phyloP scores from a whole-genome alignment of 768 basidiomycete species.

The Macrocybe gigantea region DNA sequence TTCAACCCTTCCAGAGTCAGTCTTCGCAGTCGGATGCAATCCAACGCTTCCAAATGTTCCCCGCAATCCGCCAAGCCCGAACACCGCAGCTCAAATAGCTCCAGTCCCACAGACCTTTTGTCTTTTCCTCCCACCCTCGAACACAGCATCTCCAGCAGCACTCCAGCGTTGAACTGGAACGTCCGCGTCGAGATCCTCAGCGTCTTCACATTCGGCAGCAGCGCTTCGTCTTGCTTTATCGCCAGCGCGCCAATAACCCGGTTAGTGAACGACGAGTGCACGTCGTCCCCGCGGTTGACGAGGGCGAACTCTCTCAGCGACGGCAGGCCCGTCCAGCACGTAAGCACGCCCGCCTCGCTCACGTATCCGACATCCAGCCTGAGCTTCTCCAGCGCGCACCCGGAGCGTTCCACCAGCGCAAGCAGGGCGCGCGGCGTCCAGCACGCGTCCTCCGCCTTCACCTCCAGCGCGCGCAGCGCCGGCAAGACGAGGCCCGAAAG shows the following conservation, averaged over 20 bases:
- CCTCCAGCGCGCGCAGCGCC: conserved; percentile 4
- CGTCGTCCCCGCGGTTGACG: conserved; percentile 4
- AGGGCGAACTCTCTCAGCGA: conserved; percentile 2
- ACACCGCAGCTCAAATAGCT: neutral
- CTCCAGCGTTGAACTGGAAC: conserved; percentile 1
- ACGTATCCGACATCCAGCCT: conserved; percentile 5
- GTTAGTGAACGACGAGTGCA: conserved; percentile 6
- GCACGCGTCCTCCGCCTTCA: conserved; percentile 1
- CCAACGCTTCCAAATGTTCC: neutral
- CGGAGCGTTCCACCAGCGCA: neutral
- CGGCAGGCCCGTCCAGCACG: conserved; percentile 5
- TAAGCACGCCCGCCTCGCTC: neutral
- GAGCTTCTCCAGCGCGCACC: conserved; percentile 4
- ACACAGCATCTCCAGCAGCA: conserved; percentile 5
- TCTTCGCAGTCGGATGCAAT: conserved; percentile 1
- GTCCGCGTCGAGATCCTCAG: conserved; percentile 6
- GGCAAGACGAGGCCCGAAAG: conserved; percentile 1
- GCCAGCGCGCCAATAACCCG: conserved; percentile 1
- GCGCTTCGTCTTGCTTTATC: neutral
- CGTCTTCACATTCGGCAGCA: conserved; percentile 2
- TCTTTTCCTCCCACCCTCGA: conserved; percentile 3
- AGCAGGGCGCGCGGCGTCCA: neutral
- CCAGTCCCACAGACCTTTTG: neutral
- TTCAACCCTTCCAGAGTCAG: neutral
- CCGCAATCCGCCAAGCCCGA: neutral